phyloP scores from a whole-genome alignment of 495 filamentous ascomycete species.

The Podospora appendiculata region DNA sequence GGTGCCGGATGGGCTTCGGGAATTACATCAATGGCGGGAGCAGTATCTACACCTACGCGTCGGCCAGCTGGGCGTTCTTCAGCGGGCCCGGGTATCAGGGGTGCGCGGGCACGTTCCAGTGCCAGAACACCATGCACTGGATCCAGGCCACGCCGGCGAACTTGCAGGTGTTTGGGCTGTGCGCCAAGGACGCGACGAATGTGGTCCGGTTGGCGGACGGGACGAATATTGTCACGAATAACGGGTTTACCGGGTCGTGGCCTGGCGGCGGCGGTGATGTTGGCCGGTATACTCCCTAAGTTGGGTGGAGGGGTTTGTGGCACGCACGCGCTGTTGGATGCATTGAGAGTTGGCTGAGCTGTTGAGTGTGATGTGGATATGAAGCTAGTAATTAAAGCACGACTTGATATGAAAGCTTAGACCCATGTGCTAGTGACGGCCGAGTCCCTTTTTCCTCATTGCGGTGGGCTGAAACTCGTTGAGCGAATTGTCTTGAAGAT shows the following conservation, averaged over 20 bases:
- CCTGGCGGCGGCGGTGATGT: constrained; percentile 39
- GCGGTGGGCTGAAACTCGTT: no score
- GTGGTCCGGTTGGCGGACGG: constrained; percentile 22
- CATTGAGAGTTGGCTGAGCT: no score
- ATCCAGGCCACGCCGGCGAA: constrained; percentile 23
- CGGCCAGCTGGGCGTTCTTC: constrained; percentile 67
- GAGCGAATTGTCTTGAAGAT: no score
- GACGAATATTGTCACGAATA: constrained; percentile 19
- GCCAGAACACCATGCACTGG: constrained; percentile 32
- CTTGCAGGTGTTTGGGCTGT: constrained; percentile 32
- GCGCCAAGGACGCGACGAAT: constrained; percentile 23
- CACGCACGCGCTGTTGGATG: no score
- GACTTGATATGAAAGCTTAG: no score
- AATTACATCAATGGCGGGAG: constrained; percentile 54
- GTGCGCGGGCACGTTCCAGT: constrained; percentile 22
- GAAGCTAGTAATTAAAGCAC: no score
- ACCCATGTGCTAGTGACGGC: no score
- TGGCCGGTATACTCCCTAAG: constrained; percentile 28
- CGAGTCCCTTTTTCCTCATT: no score
- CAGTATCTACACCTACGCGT: constrained; percentile 49
- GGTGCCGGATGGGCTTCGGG: constrained; percentile 34
- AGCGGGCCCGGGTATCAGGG: constrained; percentile 31
- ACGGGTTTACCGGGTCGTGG: constrained; percentile 47
- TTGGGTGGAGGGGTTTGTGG: no score
- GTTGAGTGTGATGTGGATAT: no score